Evolutionary conservation across 129 eudicot genomes (phyloP).

Genomic region (Glebionis coronaria): DNA sequence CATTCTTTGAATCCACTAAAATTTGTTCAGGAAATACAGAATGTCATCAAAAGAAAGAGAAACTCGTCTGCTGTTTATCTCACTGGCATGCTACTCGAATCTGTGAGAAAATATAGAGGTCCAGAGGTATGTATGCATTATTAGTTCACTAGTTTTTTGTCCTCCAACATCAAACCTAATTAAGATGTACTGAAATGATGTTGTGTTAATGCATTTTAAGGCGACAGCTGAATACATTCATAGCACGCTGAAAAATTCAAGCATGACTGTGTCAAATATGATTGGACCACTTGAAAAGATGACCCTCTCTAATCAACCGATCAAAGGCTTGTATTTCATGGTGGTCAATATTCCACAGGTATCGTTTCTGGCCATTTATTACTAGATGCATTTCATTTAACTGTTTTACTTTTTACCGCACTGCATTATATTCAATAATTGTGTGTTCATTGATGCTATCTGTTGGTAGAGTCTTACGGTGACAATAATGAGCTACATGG

Average conservation of each 20-base stretch:
- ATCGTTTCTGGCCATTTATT: neutral
- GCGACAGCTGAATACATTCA: conserved; percentile 41
- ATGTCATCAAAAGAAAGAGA: conserved; percentile 48
- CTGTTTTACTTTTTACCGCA: neutral
- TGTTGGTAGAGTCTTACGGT: conserved; percentile 39
- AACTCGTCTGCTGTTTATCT: conserved; percentile 64
- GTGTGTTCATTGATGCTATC: neutral
- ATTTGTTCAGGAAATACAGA: conserved; percentile 45
- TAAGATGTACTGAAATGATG: neutral
- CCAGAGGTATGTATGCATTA: conserved; percentile 55
- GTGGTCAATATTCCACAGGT: conserved; percentile 51
- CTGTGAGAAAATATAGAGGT: conserved; percentile 55
- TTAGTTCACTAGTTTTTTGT: neutral
- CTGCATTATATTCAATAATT: neutral
- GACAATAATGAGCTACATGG: conserved; percentile 51
- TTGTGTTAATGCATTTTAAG: conserved; percentile 20
- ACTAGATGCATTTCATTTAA: neutral
- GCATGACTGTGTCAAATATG: conserved; percentile 43
- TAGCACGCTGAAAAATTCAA: conserved; percentile 40
- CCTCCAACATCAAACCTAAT: no score
- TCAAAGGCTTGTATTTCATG: conserved; percentile 49
- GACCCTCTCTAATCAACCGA: conserved; percentile 43
- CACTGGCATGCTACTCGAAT: conserved; percentile 67
- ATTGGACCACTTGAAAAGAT: conserved; percentile 53
- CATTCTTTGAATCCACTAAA: conserved; percentile 38